phyloP scores from a whole-genome alignment of 176 grass and related monocot genomes.

The Microstegium vimineum region DNA sequence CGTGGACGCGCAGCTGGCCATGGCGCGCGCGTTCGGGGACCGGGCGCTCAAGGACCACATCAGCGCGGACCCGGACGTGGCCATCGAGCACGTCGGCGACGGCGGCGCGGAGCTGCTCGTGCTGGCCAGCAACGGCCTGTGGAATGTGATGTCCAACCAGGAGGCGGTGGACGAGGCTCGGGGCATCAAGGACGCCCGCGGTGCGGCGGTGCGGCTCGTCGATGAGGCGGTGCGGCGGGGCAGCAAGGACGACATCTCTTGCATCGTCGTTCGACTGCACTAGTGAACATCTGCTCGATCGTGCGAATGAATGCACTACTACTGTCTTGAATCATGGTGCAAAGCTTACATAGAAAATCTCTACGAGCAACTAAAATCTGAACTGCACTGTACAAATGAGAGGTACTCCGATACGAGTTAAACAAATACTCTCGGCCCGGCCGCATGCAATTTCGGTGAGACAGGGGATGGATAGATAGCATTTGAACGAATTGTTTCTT shows the following conservation, averaged over 20 bases:
- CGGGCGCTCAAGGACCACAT: slow-evolving; percentile 57
- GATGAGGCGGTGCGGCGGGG: slow-evolving; percentile 36
- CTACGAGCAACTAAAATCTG: no score
- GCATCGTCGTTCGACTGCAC: slow-evolving; percentile 45
- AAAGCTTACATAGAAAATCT: no score
- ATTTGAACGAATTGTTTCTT: no score
- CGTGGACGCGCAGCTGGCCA: slow-evolving; percentile 64
- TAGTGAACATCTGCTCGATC: neutral
- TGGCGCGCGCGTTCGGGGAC: slow-evolving; percentile 60
- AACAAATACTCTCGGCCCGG: no score
- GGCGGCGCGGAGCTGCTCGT: slow-evolving; percentile 46
- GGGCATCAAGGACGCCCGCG: slow-evolving; percentile 14
- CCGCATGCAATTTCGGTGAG: no score
- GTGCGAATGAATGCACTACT: neutral
- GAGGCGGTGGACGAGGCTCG: slow-evolving; percentile 38
- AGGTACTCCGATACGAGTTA: no score
- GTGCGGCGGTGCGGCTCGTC: slow-evolving; percentile 40
- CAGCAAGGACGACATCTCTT: slow-evolving; percentile 70
- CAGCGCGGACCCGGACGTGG: slow-evolving; percentile 53
- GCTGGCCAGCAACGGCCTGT: slow-evolving; percentile 63
- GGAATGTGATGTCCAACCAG: slow-evolving; percentile 67
- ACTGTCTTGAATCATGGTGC: no score
- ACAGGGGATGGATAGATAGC: no score
- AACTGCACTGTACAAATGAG: no score
- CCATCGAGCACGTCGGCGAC: slow-evolving; percentile 38